These are phyloP conservation scores for Serendipita sp. DNA, from an alignment of 768 basidiomycete species.

Conservation along the genomic window DNA sequence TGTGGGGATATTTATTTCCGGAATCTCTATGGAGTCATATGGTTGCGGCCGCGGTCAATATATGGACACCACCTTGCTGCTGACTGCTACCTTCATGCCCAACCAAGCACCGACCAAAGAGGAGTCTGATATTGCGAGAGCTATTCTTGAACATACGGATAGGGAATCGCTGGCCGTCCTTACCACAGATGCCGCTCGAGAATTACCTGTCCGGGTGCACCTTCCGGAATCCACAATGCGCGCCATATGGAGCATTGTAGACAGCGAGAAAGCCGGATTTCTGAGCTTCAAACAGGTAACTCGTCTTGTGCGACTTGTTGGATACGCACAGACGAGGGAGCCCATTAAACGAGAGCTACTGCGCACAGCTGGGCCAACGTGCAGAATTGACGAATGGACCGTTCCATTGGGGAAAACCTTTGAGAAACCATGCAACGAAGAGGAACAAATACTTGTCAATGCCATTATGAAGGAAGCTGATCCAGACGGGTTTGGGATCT, in stretches of 20 bases:
- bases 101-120: not conserved
- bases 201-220: not conserved
- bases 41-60: too few relatives aligned
- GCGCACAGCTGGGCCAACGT: not conserved
- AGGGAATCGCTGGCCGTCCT: not conserved
- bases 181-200: not conserved
- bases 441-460: not conserved
- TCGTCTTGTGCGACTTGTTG: not conserved
- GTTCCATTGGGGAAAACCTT: not conserved
- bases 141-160: not conserved
- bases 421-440: not conserved
- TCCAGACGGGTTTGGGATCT: not conserved
- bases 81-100: too few relatives aligned
- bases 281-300: constrained; percentile 2
- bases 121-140: not conserved
- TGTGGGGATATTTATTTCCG: too few relatives aligned
- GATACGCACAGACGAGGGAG: not conserved
- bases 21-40: too few relatives aligned
- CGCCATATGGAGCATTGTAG: constrained; percentile 16
- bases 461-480: not conserved
- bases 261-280: not conserved
- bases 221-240: not conserved
- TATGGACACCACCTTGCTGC: too few relatives aligned
- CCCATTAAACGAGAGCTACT: not conserved
- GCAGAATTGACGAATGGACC: constrained; percentile 3